These are phyloP conservation scores for Chalara sp. DNA, from an alignment of 2,329 filamentous ascomycete genomes.

Conservation along the genomic window DNA sequence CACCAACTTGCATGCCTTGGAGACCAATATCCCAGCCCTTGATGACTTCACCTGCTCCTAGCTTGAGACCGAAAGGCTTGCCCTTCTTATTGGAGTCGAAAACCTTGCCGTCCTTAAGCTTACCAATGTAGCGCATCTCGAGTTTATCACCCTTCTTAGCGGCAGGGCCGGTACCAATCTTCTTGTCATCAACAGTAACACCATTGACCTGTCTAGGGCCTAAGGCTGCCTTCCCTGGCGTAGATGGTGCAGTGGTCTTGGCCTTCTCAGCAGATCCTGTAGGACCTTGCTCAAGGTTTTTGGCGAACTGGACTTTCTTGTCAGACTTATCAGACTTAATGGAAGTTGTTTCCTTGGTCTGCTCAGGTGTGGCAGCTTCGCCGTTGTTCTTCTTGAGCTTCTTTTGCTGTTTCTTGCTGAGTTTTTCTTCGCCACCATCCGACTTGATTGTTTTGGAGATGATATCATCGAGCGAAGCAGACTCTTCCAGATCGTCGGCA, in stretches of 20 bases:
- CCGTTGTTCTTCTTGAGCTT: constrained; percentile 99
- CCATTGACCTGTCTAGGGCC: constrained; percentile 78
- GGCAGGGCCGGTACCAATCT: constrained; percentile 73
- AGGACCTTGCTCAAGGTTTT: constrained; percentile 96
- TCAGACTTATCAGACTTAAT: constrained; percentile 53
- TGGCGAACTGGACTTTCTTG: constrained; percentile 98
- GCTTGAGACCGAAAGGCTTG: constrained; percentile 93
- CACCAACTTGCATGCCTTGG: constrained; percentile 84
- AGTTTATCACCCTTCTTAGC: constrained; percentile 89
- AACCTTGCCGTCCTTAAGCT: constrained; percentile 87
- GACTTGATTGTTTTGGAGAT: constrained; percentile 65
- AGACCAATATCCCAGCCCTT: constrained; percentile 98
- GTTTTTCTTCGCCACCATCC: constrained; percentile 58
- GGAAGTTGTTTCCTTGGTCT: constrained; percentile 43
- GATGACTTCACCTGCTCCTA: constrained; percentile 92
- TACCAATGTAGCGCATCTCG: constrained; percentile 96
- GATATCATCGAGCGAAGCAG: constrained; percentile 70
- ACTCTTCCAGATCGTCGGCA: constrained; percentile 62
- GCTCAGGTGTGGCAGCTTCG: constrained; percentile 61
- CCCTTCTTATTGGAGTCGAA: constrained; percentile 99
- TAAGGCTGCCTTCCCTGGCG: constrained; percentile 39
- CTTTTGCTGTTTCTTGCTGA: constrained; percentile 96
- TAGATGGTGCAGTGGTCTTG: constrained; percentile 40
- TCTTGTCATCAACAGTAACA: constrained; percentile 93
- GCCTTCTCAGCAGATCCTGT: constrained; percentile 56